Evolutionary conservation across 768 basidiomycete genomes (phyloP).

Genomic region (Termitomyces sp.): DNA sequence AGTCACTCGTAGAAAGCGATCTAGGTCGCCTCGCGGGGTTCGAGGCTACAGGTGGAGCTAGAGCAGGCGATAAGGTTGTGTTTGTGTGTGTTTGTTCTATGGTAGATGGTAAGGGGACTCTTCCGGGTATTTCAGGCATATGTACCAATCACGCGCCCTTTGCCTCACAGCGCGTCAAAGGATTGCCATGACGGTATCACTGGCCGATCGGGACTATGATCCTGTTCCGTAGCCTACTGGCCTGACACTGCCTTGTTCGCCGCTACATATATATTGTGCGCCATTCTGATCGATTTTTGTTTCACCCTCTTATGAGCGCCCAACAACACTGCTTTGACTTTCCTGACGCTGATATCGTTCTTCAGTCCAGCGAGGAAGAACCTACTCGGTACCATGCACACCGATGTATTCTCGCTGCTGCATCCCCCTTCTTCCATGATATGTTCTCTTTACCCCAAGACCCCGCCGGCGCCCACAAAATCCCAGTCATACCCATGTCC

Average conservation of each 20-base stretch:
- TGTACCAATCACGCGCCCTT: constrained; percentile 1
- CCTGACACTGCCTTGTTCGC: constrained; percentile 5
- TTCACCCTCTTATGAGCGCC: constrained; percentile 12
- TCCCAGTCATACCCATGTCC: constrained; percentile 51
- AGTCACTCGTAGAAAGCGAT: constrained; percentile 31
- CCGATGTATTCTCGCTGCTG: constrained; percentile 54
- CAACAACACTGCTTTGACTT: constrained; percentile 40
- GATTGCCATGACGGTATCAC: neutral
- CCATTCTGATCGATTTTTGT: neutral
- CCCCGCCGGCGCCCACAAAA: constrained; percentile 13
- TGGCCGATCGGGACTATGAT: neutral
- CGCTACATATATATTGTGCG: neutral
- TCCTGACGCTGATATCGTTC: constrained; percentile 48
- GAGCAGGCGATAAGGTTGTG: constrained; percentile 11
- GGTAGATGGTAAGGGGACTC: neutral
- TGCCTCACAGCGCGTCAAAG: neutral
- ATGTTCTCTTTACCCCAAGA: constrained; percentile 66
- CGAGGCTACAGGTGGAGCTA: constrained; percentile 20
- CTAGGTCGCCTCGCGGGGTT: constrained; percentile 29
- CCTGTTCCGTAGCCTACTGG: neutral
- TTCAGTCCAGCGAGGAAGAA: constrained; percentile 38
- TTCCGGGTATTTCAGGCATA: neutral
- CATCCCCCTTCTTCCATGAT: constrained; percentile 65
- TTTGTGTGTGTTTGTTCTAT: constrained; percentile 15
- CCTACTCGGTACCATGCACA: constrained; percentile 56